Conservation (phyloP, 768 basidiomycete genomes). For the Tricholoma furcatifolium region DNA sequence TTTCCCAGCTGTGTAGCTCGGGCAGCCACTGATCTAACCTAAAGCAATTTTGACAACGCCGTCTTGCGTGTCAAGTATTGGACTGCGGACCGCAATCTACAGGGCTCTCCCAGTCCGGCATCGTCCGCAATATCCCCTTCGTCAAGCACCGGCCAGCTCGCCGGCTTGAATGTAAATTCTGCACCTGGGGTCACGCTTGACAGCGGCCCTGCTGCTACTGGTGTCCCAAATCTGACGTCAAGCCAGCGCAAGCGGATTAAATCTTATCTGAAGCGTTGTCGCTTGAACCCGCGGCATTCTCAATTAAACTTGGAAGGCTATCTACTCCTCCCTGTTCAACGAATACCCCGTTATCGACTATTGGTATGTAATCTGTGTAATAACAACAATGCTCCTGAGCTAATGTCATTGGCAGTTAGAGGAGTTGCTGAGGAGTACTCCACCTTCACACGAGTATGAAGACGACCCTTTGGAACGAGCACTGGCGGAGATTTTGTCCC, state of each 20-base stretch:
- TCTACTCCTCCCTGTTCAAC: constrained; percentile 90
- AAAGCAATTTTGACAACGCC: constrained; percentile 92
- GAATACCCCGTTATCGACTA: constrained; percentile 95
- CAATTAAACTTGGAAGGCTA: constrained; percentile 95
- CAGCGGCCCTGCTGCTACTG: constrained; percentile 35
- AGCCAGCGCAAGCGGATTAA: constrained; percentile 89
- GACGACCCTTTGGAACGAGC: constrained; percentile 87
- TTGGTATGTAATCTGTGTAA: constrained; percentile 55
- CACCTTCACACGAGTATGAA: constrained; percentile 71
- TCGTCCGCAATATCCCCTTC: constrained; percentile 51
- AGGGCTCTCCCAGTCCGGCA: constrained; percentile 37
- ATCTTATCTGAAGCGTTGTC: constrained; percentile 85
- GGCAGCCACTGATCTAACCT: constrained; percentile 12
- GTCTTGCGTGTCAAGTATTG: constrained; percentile 86
- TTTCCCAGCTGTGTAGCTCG: constrained; percentile 7
- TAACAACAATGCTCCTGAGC: background rate
- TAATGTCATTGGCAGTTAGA: constrained; percentile 56
- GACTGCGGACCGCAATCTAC: constrained; percentile 56
- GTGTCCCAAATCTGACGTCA: constrained; percentile 60
- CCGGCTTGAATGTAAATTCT: constrained; percentile 54
- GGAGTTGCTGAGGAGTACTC: constrained; percentile 81
- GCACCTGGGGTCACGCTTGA: constrained; percentile 42
- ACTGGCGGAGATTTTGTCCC: constrained; percentile 78
- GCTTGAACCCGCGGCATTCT: constrained; percentile 85
- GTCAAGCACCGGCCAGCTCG: constrained; percentile 62